Base-by-base conservation (phyloP, 2,329 filamentous ascomycete genomes). In the Raffaelea deltoideospora region DNA sequence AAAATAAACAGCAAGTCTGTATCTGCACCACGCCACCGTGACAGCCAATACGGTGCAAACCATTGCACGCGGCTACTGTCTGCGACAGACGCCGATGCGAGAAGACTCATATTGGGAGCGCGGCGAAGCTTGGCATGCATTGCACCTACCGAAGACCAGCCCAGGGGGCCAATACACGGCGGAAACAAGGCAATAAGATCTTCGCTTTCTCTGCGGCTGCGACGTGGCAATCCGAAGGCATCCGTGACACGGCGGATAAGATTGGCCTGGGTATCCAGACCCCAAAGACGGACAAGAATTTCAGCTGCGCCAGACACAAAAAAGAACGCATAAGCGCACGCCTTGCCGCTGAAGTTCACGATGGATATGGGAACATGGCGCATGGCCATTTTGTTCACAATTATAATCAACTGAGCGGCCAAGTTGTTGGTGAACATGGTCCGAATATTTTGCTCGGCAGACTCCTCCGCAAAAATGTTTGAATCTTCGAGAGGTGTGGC, bases 1-100 rank as follows among this genome's bases (percentile, higher is more conserved):
- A 95, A 95, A 31, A 92, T 79, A 58, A 88, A 94, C 52, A 94
- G 84, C 24, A 95, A 63, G 50, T 94, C 87, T 4, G 81, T 92
- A 48, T 94, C 86, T 3, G 76, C 74, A 13, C 87, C 87, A 42
- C 75, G 79, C 87, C 87, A 95, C 42, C 85, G 74, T 28, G 79
- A 73, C 8, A 83, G 64, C 87, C 87, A 95, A 1, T 77, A 76
- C 0, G 45, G 44, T 1, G 84, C 83, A 48, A 80, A 75, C 86
- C 87, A 95, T 31, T 76, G 65, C n/a, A 93, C 76, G 44, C 78
- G 74, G 30, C 24, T 39, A 27, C 41, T 41, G 7, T 40, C 41
- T 3, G 35, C 32, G 17, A 40, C 37, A 13, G 42, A 38, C 2
- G 40, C 41, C 22, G 74, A 67, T 5, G 80, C 73, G 22, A 76